Evolutionary conservation across 1,284 basidiomycete genomes (phyloP), one percentile per base, ranked within the genome.

Genomic region (Ceratobasidium sp.): DNA sequence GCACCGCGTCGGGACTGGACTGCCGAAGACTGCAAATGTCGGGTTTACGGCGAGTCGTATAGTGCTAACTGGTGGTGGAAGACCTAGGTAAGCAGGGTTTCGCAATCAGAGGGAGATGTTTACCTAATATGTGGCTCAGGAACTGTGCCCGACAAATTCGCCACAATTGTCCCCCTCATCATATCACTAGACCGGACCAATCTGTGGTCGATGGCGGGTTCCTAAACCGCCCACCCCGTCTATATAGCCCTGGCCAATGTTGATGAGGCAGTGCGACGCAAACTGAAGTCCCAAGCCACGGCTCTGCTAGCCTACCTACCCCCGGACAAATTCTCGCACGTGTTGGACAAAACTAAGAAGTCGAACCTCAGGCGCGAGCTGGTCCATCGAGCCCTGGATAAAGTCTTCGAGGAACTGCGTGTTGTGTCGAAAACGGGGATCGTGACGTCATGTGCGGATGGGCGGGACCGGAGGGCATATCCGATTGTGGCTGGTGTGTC

Each of bases 261-360:
- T 19, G 62, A 68, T 19, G 77, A 78, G 49, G 29, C 29, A n/a
- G 25, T 77, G 25, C 73, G 73, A 19, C 71, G 76, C 3, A 49
- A 76, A 32, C 15, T 49, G 6, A 68, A 56, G 8, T 34, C 44
- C 34, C 52, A 37, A n/a, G 76, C 78, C 22, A 75, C 65, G 13
- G 17, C 77, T 13, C 46, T 78, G 1, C n/a, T 77, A 4, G 73
- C 76, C 2, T 78, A 78, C 67, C 66, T 77, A 15, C 78, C 78
- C 0, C 66, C 76, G 25, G 49, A 75, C 22, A 32, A 52, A 15
- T 75, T 65, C 37, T 13, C 51, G 1, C 22, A 75, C n/a, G 61
- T 65, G 8, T 3, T 3, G 5, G 37, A 64, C 25, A 29, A 22
- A 22, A 57, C 0, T 17, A 61, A 8, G n/a, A 22, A 15, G 13